Evolutionary conservation across 352 stramenopile genomes (phyloP), one percentile per base, ranked within the genome.

Genomic region (Globisporangium lucens): DNA sequence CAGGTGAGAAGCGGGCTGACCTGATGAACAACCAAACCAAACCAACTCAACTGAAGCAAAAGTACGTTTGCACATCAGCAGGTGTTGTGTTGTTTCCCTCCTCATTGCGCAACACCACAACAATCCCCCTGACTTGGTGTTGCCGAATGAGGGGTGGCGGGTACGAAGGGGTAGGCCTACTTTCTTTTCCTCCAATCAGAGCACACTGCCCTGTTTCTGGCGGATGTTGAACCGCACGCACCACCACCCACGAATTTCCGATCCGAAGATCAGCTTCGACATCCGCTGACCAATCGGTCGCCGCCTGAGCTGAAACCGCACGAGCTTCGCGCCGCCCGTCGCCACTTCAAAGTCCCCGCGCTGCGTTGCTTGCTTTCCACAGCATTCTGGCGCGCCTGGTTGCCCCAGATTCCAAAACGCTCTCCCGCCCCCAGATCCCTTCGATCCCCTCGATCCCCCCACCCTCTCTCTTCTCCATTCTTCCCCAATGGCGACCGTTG

Each of bases 181-280:
- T 24, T 46, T 3, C 9, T 27, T 57, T 35, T 57, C 51, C 2
- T 17, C 7, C 24, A 13, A 36, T 57, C 27, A 12, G 24, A 15
- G 1, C 24, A 2, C 0, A 5, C 53, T 38, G 51, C 2, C 53
- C 53, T 38, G 27, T 58, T 58, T 38, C 29, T 60, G 13, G 27
- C 17, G 4, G 53, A 60, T 60, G 53, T 60, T 60, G 53, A 60
- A 60, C 53, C 17, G 53, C 53, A 41, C 53, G 53, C 53, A 60
- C 53, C 53, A 60, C 53, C 53, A 60, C 53, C 52, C 52, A 58
- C 51, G 22, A 27, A 33, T 29, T 46, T 46, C 38, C 38, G 38
- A 46, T 46, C 38, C 38, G 38, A 46, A 29, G 8, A 17, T 13
- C 53, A 60, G 29, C 53, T 60, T 60, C 53, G 53, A 60, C 53